Evolutionary conservation across 345 rosid species (phyloP).

Genomic region (Dipteronia sinensis): DNA sequence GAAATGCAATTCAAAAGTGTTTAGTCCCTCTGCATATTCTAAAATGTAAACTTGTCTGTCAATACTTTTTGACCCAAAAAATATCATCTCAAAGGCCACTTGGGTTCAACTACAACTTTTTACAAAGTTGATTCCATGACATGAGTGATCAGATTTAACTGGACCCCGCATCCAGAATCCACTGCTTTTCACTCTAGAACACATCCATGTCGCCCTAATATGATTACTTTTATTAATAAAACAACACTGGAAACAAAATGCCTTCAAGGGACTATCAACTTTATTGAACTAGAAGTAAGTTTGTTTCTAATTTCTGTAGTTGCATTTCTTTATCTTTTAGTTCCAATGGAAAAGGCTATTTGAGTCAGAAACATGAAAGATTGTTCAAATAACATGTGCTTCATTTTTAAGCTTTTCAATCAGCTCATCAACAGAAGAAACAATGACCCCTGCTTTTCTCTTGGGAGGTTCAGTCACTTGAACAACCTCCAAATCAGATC

Average conservation of each 20-base stretch:
- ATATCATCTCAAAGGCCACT: not conserved
- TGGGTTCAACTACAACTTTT: not conserved
- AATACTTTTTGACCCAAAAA: not conserved
- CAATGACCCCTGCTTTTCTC: constrained; percentile 73
- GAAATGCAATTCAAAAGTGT: not conserved
- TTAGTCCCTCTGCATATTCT: not conserved
- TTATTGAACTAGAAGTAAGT: not conserved
- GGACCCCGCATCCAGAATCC: not conserved
- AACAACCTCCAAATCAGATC: constrained; percentile 64
- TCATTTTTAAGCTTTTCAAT: constrained; percentile 77
- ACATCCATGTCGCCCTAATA: not conserved
- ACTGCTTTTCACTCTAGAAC: not conserved
- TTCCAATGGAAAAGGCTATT: not conserved
- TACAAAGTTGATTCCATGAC: not conserved
- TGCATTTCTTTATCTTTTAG: not conserved
- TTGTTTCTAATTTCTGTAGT: not conserved
- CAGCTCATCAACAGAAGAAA: constrained; percentile 73
- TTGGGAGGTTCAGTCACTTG: constrained; percentile 77
- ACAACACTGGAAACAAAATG: not conserved
- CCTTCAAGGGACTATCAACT: not conserved
- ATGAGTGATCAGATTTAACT: not conserved
- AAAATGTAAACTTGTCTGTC: not conserved
- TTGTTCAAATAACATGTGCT: constrained; percentile 63
- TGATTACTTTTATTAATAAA: not conserved
- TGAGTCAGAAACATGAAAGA: not conserved